Evolutionary conservation across 495 filamentous ascomycete species (phyloP).

Genomic region (Collariella sp.): DNA sequence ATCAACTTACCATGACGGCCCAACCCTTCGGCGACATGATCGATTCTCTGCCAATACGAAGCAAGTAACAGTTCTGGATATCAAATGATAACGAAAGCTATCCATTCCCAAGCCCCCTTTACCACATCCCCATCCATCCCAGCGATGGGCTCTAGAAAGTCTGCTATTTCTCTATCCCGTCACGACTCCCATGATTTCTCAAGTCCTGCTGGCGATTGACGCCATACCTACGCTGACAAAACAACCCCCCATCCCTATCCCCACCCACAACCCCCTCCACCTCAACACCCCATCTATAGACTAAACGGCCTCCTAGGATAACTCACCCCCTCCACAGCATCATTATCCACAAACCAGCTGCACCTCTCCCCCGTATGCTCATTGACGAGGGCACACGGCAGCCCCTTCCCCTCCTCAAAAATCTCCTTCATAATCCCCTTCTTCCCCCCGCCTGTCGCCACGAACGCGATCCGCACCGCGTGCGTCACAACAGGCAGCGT

Average conservation of each 20-base stretch:
- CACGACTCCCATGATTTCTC: neutral
- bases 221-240: no score
- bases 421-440: constrained; percentile 86
- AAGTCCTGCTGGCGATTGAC: no score
- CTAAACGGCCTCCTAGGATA: constrained; percentile 58
- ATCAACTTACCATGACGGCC: no score
- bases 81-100: constrained; percentile 9
- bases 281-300: constrained; percentile 5
- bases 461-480: constrained; percentile 75
- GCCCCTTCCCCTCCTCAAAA: constrained; percentile 66
- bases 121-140: neutral
- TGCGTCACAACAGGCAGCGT: constrained; percentile 84
- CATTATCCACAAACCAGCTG: constrained; percentile 86
- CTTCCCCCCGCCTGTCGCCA: constrained; percentile 83
- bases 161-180: neutral
- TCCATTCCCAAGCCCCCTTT: neutral
- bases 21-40: no score
- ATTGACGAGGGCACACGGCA: constrained; percentile 86
- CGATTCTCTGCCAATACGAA: neutral
- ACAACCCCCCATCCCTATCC: neutral
- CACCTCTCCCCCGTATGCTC: constrained; percentile 70
- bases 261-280: neutral
- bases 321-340: constrained; percentile 71
- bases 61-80: constrained; percentile 2
- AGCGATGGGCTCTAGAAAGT: neutral